A percentile compares a stretch with the other conserved stretches of the same genome.
Conservation (phyloP, 129 eudicot genomes). For the Centella asiatica region DNA sequence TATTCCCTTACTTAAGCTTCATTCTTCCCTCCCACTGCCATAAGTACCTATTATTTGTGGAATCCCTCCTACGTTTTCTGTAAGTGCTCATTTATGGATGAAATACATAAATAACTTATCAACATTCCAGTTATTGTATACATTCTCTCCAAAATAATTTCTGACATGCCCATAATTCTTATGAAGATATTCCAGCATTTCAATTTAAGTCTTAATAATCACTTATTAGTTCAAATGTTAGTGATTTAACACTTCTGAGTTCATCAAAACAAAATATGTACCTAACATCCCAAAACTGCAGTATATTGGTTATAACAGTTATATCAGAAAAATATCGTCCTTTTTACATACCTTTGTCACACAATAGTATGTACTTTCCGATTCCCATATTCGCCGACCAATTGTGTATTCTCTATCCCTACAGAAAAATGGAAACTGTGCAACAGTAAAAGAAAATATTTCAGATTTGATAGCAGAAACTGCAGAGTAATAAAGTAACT, state of each 20-base stretch:
- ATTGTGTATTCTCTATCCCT: conserved; percentile 86
- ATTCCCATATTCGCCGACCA: conserved; percentile 83
- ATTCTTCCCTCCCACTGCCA: neutral
- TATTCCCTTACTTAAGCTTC: too few relatives aligned
- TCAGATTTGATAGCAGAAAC: conserved; percentile 5
- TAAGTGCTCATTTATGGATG: neutral
- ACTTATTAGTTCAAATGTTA: too few relatives aligned
- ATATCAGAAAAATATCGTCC: neutral
- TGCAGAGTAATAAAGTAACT: neutral
- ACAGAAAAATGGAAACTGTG: conserved; percentile 91
- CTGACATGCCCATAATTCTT: neutral
- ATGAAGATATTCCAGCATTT: neutral
- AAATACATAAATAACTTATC: neutral
- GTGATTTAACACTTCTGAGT: too few relatives aligned
- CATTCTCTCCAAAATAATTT: neutral
- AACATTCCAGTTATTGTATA: neutral
- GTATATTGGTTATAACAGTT: neutral
- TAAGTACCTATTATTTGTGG: neutral
- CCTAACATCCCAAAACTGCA: neutral
- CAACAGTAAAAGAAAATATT: neutral
- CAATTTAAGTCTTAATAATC: neutral
- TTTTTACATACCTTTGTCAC: conserved; percentile 64
- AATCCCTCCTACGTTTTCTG: neutral
- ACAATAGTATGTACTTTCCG: conserved; percentile 68
- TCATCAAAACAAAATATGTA: too few relatives aligned